Evolutionary conservation across 352 stramenopile species (phyloP).

Genomic region (Phytophthora palmivora): DNA sequence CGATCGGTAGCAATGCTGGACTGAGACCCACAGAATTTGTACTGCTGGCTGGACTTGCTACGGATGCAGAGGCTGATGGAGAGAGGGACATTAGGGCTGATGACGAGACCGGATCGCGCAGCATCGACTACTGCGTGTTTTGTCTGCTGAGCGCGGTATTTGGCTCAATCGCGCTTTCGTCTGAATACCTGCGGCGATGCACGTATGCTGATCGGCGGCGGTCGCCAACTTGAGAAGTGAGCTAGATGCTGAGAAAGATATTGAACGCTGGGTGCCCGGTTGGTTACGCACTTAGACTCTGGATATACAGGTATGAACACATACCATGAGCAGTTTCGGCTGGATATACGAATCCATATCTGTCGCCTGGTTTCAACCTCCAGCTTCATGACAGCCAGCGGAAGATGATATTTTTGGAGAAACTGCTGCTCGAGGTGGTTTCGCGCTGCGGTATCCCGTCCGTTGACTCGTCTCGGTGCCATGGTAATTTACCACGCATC

Average conservation of each 20-base stretch:
- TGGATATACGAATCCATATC: constrained; percentile 30
- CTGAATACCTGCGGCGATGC: constrained; percentile 8
- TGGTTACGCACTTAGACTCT: constrained; percentile 31
- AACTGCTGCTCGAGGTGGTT: constrained; percentile 29
- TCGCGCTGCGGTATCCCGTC: constrained; percentile 12
- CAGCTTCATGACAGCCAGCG: constrained; percentile 3
- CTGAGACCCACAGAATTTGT: constrained; percentile 8
- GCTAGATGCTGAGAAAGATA: constrained; percentile 46
- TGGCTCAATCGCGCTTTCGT: constrained; percentile 2
- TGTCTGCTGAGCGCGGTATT: not conserved
- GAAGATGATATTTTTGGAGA: constrained; percentile 16
- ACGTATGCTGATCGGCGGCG: constrained; percentile 7
- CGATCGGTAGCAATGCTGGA: constrained; percentile 21
- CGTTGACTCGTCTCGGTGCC: constrained; percentile 1
- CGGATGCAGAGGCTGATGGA: constrained; percentile 21
- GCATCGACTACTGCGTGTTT: constrained; percentile 29
- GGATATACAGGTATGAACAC: constrained; percentile 5
- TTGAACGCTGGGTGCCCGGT: constrained; percentile 27
- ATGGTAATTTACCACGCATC: not conserved
- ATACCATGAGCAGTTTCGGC: constrained; percentile 35
- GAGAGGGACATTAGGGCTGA: constrained; percentile 33
- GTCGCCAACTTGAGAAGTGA: constrained; percentile 56
- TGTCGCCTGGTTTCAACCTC: constrained; percentile 14
- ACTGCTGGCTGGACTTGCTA: constrained; percentile 16
- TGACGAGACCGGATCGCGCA: constrained; percentile 30